phyloP scores from a whole-genome alignment of 768 basidiomycete genomes.

The Suillus plorans region DNA sequence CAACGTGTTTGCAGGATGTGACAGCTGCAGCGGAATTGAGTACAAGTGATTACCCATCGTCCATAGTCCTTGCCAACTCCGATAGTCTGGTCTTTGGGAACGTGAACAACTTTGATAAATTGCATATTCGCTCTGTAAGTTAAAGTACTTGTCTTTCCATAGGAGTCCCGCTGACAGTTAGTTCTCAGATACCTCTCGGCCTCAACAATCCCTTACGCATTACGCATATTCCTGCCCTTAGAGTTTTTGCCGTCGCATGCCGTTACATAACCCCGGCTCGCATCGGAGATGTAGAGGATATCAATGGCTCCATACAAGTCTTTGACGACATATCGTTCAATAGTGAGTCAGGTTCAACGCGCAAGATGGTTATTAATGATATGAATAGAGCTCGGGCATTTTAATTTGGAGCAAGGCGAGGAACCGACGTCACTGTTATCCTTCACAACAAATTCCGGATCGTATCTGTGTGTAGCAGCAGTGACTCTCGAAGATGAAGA shows the following conservation, averaged over 20 bases:
- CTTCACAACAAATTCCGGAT: slow-evolving; percentile 28
- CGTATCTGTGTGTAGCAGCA: slow-evolving; percentile 53
- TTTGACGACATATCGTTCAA: slow-evolving; percentile 65
- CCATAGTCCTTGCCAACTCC: slow-evolving; percentile 58
- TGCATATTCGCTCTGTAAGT: slow-evolving; percentile 77
- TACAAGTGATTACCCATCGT: slow-evolving; percentile 44
- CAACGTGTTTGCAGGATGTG: slow-evolving; percentile 43
- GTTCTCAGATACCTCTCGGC: slow-evolving; percentile 63
- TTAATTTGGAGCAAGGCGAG: slow-evolving; percentile 47
- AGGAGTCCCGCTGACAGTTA: slow-evolving; percentile 2
- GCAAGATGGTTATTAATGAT: not conserved
- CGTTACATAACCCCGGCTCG: slow-evolving; percentile 52
- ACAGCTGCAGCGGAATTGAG: slow-evolving; percentile 52
- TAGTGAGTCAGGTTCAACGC: slow-evolving; percentile 40
- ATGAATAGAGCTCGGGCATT: slow-evolving; percentile 28
- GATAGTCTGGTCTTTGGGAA: slow-evolving; percentile 62
- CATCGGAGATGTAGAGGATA: slow-evolving; percentile 46
- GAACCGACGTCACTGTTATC: slow-evolving; percentile 57
- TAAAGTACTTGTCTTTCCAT: not conserved
- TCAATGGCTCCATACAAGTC: slow-evolving; percentile 60
- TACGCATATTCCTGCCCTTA: slow-evolving; percentile 51
- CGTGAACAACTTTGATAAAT: slow-evolving; percentile 66
- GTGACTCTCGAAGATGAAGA: slow-evolving; percentile 43
- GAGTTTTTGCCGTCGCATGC: slow-evolving; percentile 68
- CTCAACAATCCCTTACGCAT: slow-evolving; percentile 70